Evolutionary conservation across 768 basidiomycete genomes (phyloP).

Genomic region (Rhizopogon roseolus): DNA sequence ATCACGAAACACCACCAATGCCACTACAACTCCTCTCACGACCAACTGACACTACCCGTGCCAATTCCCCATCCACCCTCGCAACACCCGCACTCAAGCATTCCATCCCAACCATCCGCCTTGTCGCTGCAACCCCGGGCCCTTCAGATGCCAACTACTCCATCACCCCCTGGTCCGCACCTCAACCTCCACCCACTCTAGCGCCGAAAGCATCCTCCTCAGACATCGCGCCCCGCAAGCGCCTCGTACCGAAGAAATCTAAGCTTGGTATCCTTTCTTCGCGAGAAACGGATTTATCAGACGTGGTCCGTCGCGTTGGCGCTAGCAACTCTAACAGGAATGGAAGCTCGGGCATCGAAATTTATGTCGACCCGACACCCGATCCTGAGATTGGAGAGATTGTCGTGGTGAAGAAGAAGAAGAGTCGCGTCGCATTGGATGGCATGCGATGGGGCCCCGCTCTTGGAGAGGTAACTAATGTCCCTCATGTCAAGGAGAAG

Average conservation of each 20-base stretch:
- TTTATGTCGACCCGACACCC: slow-evolving; percentile 59
- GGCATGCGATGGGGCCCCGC: slow-evolving; percentile 49
- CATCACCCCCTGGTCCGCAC: slow-evolving; percentile 16
- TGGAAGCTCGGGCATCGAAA: slow-evolving; percentile 57
- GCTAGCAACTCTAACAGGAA: slow-evolving; percentile 12
- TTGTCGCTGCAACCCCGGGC: slow-evolving; percentile 65
- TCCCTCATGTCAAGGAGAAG: slow-evolving; percentile 26
- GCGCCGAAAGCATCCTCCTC: slow-evolving; percentile 22
- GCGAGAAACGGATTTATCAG: slow-evolving; percentile 48
- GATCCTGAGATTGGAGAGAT: slow-evolving; percentile 69
- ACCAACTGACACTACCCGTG: slow-evolving; percentile 20
- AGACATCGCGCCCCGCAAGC: slow-evolving; percentile 30
- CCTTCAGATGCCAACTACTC: slow-evolving; percentile 30
- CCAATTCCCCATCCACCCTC: slow-evolving; percentile 22
- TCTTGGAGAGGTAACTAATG: slow-evolving; percentile 58
- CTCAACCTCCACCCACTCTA: slow-evolving; percentile 12
- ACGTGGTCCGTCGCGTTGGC: slow-evolving; percentile 51
- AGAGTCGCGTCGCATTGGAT: slow-evolving; percentile 55
- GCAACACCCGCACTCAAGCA: slow-evolving; percentile 23
- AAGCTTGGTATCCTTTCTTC: slow-evolving; percentile 48
- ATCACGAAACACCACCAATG: slow-evolving; percentile 20
- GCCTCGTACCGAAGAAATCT: slow-evolving; percentile 71
- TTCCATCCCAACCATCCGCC: slow-evolving; percentile 58
- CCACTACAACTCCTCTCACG: slow-evolving; percentile 26
- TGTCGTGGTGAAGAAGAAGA: slow-evolving; percentile 74